Base-by-base conservation (phyloP, 805 yeast species). In the Nakazawaea pomicola region DNA sequence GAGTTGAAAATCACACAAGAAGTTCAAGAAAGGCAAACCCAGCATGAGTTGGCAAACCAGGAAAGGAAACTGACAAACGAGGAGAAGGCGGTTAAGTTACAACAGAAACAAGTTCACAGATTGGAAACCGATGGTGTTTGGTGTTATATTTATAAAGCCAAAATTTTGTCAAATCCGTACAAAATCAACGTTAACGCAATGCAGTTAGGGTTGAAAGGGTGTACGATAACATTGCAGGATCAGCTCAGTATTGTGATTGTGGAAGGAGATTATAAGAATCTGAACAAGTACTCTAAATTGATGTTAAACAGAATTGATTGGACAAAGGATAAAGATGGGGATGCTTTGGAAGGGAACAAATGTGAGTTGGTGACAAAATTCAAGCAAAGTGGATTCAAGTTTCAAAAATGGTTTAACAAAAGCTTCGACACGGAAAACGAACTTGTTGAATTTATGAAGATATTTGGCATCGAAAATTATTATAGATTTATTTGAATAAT, bases 101-200 rank as follows among this genome's bases (percentile, higher is more conserved):
- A 61, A 17, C 48, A 51, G 16, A 74, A 79, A 50, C 58, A 65
- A 3, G 76, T 69, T 29, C 58, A 60, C 14, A 82, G 82, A 46
- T 57, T 78, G 8, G 40, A 51, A 1, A 52, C 56, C 20, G 65
- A 67, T 40, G 93, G 93, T 0, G 60, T 65, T 28, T 65, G 54
- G 48, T 65, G 80, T 18, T 70, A 77, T 2, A 88, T 84, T 1
- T 88, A 79, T 56, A 62, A 67, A 14, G 65, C 89, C 16, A 60
- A 68, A 33, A 4, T 16, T 3, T 58, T 86, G 10, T 63, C 66
- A 1, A 80, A 81, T 56, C 82, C 84, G 0, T 89, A 67, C 60
- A 85, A 89, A 53, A 72, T 90, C 6, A 90, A 87, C 52, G 75
- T 74, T 46, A 88, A 88, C 57, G 95, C 96, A 1, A 78, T 78